Conservation (phyloP, 192 early-diverging fungal genomes). For the Coemansia erecta region DNA sequence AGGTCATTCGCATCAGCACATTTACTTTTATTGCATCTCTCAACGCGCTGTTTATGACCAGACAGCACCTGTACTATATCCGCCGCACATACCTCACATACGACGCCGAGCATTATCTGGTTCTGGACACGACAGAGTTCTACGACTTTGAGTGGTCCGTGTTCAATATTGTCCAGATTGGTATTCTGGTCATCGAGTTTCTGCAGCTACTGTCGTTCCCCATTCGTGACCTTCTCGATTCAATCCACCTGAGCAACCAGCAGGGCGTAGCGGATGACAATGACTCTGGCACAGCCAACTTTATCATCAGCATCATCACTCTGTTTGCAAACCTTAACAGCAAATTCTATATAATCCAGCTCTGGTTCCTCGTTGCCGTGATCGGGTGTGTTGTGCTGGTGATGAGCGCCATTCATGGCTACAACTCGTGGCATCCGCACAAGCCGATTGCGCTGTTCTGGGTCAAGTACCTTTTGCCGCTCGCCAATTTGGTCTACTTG, state of each 20-base stretch:
- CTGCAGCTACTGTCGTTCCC: slow-evolving; percentile 78
- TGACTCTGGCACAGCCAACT: slow-evolving; percentile 33
- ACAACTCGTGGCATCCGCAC: slow-evolving; percentile 42
- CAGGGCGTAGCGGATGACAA: slow-evolving; percentile 5
- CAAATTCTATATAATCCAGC: slow-evolving; percentile 50
- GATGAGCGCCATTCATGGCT: slow-evolving; percentile 31
- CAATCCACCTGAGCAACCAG: slow-evolving; percentile 30
- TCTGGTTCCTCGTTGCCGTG: slow-evolving; percentile 51
- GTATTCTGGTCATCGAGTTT: slow-evolving; percentile 72
- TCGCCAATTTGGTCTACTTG: slow-evolving; percentile 55
- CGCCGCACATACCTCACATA: slow-evolving; percentile 44
- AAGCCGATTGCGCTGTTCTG: slow-evolving; percentile 49
- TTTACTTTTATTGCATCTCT: slow-evolving; percentile 40
- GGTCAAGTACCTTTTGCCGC: slow-evolving; percentile 55
- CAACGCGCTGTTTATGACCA: slow-evolving; percentile 53
- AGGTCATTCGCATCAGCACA: slow-evolving; percentile 43
- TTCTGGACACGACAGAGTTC: slow-evolving; percentile 45
- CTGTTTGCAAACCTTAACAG: slow-evolving; percentile 53
- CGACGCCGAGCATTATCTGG: slow-evolving; percentile 49
- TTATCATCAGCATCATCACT: slow-evolving; percentile 47
- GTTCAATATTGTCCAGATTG: slow-evolving; percentile 71
- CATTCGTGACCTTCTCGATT: slow-evolving; percentile 65
- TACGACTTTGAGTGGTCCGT: slow-evolving; percentile 48
- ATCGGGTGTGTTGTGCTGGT: slow-evolving; percentile 31
- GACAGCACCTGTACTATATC: slow-evolving; percentile 56